phyloP scores from a whole-genome alignment of 768 basidiomycete species.

The Dioszegia crocea region DNA sequence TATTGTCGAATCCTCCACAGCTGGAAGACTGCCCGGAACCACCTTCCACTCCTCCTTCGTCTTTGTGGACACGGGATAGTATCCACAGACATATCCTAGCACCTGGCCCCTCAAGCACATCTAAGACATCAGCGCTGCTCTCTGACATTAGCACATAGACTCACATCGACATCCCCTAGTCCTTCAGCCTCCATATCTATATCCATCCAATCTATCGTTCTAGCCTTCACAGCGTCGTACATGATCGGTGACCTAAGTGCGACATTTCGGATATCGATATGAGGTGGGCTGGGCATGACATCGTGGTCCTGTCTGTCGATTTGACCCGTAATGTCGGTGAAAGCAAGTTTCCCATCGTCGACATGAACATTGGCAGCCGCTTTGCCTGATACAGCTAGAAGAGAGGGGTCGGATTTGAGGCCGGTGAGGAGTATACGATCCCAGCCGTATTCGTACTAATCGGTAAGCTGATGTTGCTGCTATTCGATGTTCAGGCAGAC shows the following conservation, averaged over 20 bases:
- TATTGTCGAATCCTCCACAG: background rate
- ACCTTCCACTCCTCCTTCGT: slow-evolving; percentile 3
- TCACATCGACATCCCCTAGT: slow-evolving; percentile 7
- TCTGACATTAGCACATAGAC: background rate
- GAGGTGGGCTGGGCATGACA: background rate
- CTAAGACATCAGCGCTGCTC: background rate
- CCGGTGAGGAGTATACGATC: slow-evolving; percentile 6
- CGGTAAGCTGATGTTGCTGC: background rate
- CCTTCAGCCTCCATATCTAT: background rate
- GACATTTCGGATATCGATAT: slow-evolving; percentile 3
- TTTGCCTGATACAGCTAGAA: slow-evolving; percentile 7
- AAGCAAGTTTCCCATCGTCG: background rate
- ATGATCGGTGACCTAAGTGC: slow-evolving; percentile 8
- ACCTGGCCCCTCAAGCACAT: slow-evolving; percentile 2
- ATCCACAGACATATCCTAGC: background rate
- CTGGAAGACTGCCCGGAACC: background rate
- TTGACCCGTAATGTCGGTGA: background rate
- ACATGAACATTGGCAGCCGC: slow-evolving; percentile 4
- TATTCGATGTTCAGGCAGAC: background rate
- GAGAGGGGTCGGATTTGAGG: slow-evolving; percentile 1
- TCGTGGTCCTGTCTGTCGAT: background rate
- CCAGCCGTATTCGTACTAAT: slow-evolving; percentile 10
- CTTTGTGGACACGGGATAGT: slow-evolving; percentile 5
- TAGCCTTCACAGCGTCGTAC: slow-evolving; percentile 1
- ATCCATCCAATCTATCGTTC: slow-evolving; percentile 1